Base-by-base conservation (phyloP, 108 stramenopile genomes). In the Nitzschia sp. region DNA sequence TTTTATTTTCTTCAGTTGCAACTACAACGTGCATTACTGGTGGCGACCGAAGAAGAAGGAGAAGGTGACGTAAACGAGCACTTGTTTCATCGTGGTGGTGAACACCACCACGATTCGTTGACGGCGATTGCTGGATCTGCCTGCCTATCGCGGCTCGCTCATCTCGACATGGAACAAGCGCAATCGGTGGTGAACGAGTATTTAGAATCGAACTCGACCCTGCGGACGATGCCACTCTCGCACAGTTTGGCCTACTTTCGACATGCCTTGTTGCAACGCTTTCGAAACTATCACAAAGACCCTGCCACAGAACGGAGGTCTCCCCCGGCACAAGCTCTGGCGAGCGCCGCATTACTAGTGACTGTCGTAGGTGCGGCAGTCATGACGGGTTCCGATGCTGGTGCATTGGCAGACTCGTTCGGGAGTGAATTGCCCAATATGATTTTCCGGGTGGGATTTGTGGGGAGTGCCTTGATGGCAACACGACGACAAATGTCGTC, bases 1-100 rank as follows among this genome's bases (percentile, higher is more conserved):
- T 89, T 85, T 65, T 87, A 89, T 45, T 89, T 80, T 73, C 60
- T 92, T 53, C 88, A 89, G 52, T 75, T 89, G 28, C 88, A 88
- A 63, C 74, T 92, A 38, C 86, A 92, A 65, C 65, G 86, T 48
- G 82, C 88, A 0, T 31, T 88, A 29, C 32, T 87, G 31, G 47
- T 77, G 38, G 28, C 47, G 27, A 19, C 63, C 0, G 26, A 32
- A 16, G 11, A 29, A 0, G 50, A 64, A 4, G 28, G 15, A 16
- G 56, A 25, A 57, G 31, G 25, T 15, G 15, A 28, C 8, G 15
- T 16, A 3, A 15, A 11, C 29, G 11, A 8, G 2, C 35, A 62
- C n/a, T n/a, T n/a, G n/a, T n/a, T n/a, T n/a, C n/a, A n/a, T n/a
- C 17, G 56, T 1, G 8, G 56, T 45, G 19, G 21, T 6, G 36